These are phyloP conservation scores for Pseudogymnoascus sp. DNA, from an alignment of 2,329 filamentous ascomycete genomes.

Conservation along the genomic window DNA sequence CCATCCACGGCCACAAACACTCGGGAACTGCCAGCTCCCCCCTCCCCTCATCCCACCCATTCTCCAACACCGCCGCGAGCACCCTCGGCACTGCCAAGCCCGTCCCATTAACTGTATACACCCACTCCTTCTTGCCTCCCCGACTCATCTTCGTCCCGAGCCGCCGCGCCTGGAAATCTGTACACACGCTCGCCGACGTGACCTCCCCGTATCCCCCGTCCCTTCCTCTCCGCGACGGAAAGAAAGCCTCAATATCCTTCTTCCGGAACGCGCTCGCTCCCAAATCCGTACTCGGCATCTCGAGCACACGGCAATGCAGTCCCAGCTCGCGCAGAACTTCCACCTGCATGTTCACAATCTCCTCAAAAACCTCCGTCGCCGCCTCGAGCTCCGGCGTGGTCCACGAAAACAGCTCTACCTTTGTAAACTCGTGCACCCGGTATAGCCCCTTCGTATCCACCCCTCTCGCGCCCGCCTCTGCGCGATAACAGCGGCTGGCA, in stretches of 20 bases:
- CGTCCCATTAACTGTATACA: constrained; percentile 89
- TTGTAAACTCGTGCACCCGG: constrained; percentile 96
- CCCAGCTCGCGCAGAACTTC: constrained; percentile 72
- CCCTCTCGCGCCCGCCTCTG: constrained; percentile 85
- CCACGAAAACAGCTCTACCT: constrained; percentile 97
- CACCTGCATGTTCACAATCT: constrained; percentile 80
- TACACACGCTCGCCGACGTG: constrained; percentile 82
- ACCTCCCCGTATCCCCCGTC: constrained; percentile 86
- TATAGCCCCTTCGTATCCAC: constrained; percentile 91
- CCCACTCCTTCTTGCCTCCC: constrained; percentile 54
- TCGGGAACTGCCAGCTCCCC: constrained; percentile 67
- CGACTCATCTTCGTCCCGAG: constrained; percentile 66
- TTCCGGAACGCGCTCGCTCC: constrained; percentile 84
- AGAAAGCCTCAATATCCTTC: constrained; percentile 88
- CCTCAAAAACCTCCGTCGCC: constrained; percentile 61
- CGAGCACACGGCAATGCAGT: constrained; percentile 78
- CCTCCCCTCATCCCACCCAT: constrained; percentile 71
- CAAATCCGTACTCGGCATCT: constrained; percentile 85
- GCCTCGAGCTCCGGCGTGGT: constrained; percentile 48
- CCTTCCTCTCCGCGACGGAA: constrained; percentile 65
- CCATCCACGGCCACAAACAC: constrained; percentile 79
- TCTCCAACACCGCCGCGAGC: constrained; percentile 81
- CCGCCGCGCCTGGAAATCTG: constrained; percentile 84
- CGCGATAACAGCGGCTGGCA: constrained; percentile 86
- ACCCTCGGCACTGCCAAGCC: constrained; percentile 86